These are phyloP conservation scores for Kalmusia sp. DNA, from an alignment of 2,329 filamentous ascomycete genomes.

Conservation along the genomic window DNA sequence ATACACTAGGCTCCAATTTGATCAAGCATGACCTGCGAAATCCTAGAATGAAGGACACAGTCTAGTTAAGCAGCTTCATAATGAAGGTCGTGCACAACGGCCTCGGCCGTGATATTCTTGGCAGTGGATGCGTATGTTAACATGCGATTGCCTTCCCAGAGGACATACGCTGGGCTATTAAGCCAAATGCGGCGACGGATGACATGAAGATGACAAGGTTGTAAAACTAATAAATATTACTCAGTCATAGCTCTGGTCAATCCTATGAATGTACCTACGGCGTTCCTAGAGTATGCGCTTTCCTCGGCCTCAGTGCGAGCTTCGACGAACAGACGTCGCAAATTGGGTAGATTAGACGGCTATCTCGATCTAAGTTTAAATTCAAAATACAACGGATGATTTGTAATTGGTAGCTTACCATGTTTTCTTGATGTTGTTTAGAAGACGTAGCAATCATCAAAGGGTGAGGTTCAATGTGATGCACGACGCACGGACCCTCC, in stretches of 20 bases:
- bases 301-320: conserved; percentile 92
- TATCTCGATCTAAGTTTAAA: conserved; percentile 22
- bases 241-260: not conserved
- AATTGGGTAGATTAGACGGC: conserved; percentile 84
- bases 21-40: too few species aligned
- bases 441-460: not conserved
- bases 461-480: conserved; percentile 13
- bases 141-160: conserved; percentile 22
- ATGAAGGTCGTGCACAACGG: too few species aligned
- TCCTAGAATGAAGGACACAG: too few species aligned
- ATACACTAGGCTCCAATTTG: too few species aligned
- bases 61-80: too few species aligned
- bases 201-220: conserved; percentile 97
- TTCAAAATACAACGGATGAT: too few species aligned
- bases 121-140: too few species aligned
- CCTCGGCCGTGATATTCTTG: too few species aligned
- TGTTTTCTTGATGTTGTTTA: not conserved
- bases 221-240: conserved; percentile 74
- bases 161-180: conserved; percentile 86
- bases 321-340: conserved; percentile 95
- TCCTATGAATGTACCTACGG: conserved; percentile 64
- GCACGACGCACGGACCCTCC: conserved; percentile 29
- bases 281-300: conserved; percentile 89
- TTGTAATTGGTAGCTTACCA: not conserved
- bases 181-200: conserved; percentile 90